Evolutionary conservation across 192 early-diverging fungal genomes (phyloP).

Genomic region (Lobosporangium transversale): DNA sequence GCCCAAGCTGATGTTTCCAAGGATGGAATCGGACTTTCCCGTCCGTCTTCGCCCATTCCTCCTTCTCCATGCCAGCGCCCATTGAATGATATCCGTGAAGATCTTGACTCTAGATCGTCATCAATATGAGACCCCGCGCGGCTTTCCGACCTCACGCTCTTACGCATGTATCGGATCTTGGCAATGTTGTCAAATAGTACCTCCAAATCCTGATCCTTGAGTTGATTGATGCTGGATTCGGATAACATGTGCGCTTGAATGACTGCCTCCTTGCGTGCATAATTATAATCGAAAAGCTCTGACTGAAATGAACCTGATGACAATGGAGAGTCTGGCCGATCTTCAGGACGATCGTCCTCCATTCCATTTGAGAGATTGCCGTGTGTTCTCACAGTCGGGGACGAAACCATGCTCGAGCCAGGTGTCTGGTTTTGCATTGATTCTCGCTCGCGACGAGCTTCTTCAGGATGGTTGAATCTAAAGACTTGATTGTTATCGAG

Average conservation of each 20-base stretch:
- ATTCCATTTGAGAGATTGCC: slow-evolving; percentile 25
- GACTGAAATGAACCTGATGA: slow-evolving; percentile 56
- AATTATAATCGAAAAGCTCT: slow-evolving; percentile 79
- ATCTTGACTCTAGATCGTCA: slow-evolving; percentile 52
- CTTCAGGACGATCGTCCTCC: slow-evolving; percentile 51
- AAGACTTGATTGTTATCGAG: slow-evolving; percentile 86
- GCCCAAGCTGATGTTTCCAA: slow-evolving; percentile 54
- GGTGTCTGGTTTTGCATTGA: slow-evolving; percentile 32
- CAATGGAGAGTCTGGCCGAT: slow-evolving; percentile 49
- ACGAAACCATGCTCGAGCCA: slow-evolving; percentile 29
- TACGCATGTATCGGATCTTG: slow-evolving; percentile 61
- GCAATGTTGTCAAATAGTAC: slow-evolving; percentile 67
- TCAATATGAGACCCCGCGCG: slow-evolving; percentile 54
- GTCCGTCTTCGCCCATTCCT: slow-evolving; percentile 55
- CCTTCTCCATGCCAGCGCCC: slow-evolving; percentile 37
- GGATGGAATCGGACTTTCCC: slow-evolving; percentile 58
- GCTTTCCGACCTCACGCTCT: slow-evolving; percentile 60
- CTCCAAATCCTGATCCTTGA: slow-evolving; percentile 67
- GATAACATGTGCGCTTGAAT: slow-evolving; percentile 62
- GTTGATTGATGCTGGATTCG: slow-evolving; percentile 52
- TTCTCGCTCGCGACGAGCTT: slow-evolving; percentile 75
- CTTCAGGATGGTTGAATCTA: slow-evolving; percentile 85
- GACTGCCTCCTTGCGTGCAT: slow-evolving; percentile 76
- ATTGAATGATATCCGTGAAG: slow-evolving; percentile 39
- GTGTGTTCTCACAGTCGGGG: slow-evolving; percentile 5